Percentiles rank a stretch among this genome's conserved stretches.
Evolutionary conservation across 2,329 filamentous ascomycete genomes (phyloP).

Genomic region (Penicillium sp.): DNA sequence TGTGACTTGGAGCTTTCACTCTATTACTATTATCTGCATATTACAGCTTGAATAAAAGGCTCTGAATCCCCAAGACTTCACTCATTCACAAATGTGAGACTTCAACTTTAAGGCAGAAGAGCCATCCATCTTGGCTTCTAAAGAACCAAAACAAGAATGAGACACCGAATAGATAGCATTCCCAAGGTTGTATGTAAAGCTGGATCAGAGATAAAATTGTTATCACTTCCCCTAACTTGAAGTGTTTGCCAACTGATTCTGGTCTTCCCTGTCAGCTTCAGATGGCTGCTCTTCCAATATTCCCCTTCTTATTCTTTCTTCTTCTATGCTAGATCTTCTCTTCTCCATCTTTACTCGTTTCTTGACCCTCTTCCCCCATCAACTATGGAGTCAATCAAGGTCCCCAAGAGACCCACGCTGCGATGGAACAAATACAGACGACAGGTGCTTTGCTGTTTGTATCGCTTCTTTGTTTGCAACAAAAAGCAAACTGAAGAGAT

Average conservation of each 20-base stretch:
- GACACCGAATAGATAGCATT: too few species aligned
- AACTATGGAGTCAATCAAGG: not conserved
- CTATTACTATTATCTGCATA: too few species aligned
- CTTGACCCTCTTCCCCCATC: not conserved
- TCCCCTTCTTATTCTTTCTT: not conserved
- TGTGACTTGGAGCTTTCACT: too few species aligned
- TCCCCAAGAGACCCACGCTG: conserved; percentile 3
- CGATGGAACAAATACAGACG: conserved; percentile 19
- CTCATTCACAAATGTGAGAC: too few species aligned
- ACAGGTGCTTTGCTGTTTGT: conserved; percentile 26
- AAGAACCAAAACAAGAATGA: not conserved
- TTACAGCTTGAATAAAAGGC: too few species aligned
- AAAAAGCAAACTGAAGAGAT: conserved; percentile 13
- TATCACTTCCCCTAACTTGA: not conserved
- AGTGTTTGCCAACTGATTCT: not conserved
- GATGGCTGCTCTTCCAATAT: not conserved
- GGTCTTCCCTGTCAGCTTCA: not conserved
- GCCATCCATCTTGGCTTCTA: too few species aligned
- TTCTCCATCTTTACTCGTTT: too few species aligned
- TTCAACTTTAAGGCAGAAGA: too few species aligned
- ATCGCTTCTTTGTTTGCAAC: conserved; percentile 22
- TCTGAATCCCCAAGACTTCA: too few species aligned
- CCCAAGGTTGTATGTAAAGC: too few species aligned
- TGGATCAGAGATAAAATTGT: too few species aligned
- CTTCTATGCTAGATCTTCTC: not conserved